A percentile compares a stretch with the other conserved stretches of the same genome.
Evolutionary conservation across 2,329 filamentous ascomycete species (phyloP).

Genomic region (Colletotrichum neosansevieriae): DNA sequence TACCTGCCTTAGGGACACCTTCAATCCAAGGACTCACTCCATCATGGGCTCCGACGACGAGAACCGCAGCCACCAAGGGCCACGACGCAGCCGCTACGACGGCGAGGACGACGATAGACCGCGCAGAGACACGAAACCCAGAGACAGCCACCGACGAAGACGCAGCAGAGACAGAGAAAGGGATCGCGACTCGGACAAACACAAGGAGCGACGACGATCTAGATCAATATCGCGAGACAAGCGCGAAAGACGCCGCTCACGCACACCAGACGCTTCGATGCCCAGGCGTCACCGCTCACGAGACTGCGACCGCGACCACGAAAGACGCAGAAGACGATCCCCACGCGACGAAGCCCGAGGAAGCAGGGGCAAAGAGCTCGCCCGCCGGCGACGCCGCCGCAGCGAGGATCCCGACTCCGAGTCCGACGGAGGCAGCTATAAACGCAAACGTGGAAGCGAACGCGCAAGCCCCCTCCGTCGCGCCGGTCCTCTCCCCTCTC

Average conservation of each 20-base stretch:
- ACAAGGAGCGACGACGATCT: slow-evolving; percentile 25
- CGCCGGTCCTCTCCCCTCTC: slow-evolving; percentile 68
- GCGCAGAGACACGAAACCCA: slow-evolving; percentile 18
- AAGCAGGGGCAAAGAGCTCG: slow-evolving; percentile 29
- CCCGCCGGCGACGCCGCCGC: slow-evolving; percentile 8
- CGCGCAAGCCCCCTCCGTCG: slow-evolving; percentile 45
- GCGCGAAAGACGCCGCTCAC: slow-evolving; percentile 35
- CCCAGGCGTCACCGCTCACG: slow-evolving; percentile 36
- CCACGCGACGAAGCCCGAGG: slow-evolving; percentile 41
- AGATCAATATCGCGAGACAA: slow-evolving; percentile 29
- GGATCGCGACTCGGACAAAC: slow-evolving; percentile 25
- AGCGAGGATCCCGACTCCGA: slow-evolving; percentile 43
- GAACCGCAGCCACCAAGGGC: slow-evolving; percentile 17
- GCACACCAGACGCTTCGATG: slow-evolving; percentile 27
- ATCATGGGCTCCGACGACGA: slow-evolving; percentile 38
- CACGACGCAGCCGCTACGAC: slow-evolving; percentile 23
- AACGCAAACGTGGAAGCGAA: slow-evolving; percentile 40
- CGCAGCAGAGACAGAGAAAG: slow-evolving; percentile 31
- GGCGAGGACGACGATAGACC: slow-evolving; percentile 25
- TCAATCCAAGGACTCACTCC: too few relatives aligned
- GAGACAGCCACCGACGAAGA: slow-evolving; percentile 25
- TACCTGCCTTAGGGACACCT: too few relatives aligned
- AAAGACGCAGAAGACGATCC: slow-evolving; percentile 46
- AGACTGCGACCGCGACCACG: slow-evolving; percentile 43
- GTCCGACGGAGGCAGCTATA: slow-evolving; percentile 48